Evolutionary conservation across 129 eudicot genomes (phyloP).

Genomic region (Silybum marianum): DNA sequence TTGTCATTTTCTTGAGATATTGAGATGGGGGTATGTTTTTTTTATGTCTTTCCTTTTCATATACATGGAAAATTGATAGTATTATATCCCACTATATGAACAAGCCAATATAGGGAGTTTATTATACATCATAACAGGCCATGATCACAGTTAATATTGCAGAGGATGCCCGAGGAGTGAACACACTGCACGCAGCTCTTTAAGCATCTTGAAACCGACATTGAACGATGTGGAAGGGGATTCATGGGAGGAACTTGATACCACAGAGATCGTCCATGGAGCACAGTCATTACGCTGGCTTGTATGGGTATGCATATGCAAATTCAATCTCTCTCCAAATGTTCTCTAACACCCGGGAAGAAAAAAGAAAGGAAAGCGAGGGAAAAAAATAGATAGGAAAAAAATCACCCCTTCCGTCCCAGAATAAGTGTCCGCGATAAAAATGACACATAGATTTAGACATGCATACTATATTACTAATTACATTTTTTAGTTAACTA

Average conservation of each 20-base stretch:
- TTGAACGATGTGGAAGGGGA: slow-evolving; percentile 73
- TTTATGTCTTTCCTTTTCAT: background rate
- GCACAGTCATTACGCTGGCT: slow-evolving; percentile 88
- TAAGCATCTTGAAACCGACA: slow-evolving; percentile 64
- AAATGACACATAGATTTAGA: too few relatives aligned
- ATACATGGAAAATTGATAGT: background rate
- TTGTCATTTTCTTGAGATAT: slow-evolving; percentile 68
- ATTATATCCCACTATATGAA: slow-evolving; percentile 2
- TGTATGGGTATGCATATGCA: slow-evolving; percentile 68
- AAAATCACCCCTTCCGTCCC: too few relatives aligned
- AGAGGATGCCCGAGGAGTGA: slow-evolving; percentile 93
- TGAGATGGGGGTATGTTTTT: slow-evolving; percentile 88
- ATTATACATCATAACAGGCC: slow-evolving; percentile 46
- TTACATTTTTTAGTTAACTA: too few relatives aligned
- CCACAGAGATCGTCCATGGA: slow-evolving; percentile 66
- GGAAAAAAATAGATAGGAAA: background rate
- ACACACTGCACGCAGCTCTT: slow-evolving; percentile 60
- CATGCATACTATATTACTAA: too few relatives aligned
- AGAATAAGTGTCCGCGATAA: too few relatives aligned
- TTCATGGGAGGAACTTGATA: slow-evolving; percentile 95
- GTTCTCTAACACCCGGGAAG: background rate
- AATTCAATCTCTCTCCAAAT: background rate
- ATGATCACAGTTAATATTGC: slow-evolving; percentile 74
- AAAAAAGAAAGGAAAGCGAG: background rate
- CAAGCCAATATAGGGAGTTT: slow-evolving; percentile 45